Base-by-base conservation (phyloP, 2,329 filamentous ascomycete species). In the Lizonia empirigonia region DNA sequence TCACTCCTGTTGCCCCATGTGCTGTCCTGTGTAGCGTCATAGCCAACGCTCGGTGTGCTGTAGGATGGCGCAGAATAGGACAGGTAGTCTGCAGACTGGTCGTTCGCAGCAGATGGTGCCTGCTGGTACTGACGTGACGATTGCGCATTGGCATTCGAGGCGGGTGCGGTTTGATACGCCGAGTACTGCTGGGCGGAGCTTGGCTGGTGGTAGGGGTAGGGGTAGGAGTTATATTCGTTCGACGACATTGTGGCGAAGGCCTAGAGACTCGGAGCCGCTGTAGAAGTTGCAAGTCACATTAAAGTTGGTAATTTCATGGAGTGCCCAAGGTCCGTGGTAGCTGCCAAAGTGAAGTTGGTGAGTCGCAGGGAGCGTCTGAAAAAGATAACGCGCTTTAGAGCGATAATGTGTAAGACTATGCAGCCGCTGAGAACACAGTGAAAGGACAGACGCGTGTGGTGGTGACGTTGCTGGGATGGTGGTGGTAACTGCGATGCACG, bases 101-200 rank as follows among this genome's bases (percentile, higher is more conserved):
- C 62, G 7, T 63, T 58, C 9, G 51, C 45, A 13, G 44, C 30
- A 18, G 44, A 12, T 2, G 56, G 44, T 33, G 56, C 44, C 40
- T 62, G 63, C 37, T 66, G 63, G 47, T 68, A 68, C 32, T 64
- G 67, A 24, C 61, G 64, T 30, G 63, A 56, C 8, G 56, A 26
- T 32, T 68, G 63, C 33, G 63, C 45, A n/a, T 33, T 53, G 13
- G 54, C 60, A 42, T 63, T 69, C 35, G 67, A 50, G 12, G 62
- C 40, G 6, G 65, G 57, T 27, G 62, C 59, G 8, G 66, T 64
- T 42, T 67, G 62, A 30, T 68, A 64, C 12, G 57, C 50, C 0
- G 65, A 48, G 46, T 71, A 68, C 29, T 64, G 60, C 34, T 64
- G 65, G 10, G 64, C 55, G n/a, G 66, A 59, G 45, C 49, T 66